Conservation (phyloP, 768 basidiomycete species). For the Pulveroboletus sp. region DNA sequence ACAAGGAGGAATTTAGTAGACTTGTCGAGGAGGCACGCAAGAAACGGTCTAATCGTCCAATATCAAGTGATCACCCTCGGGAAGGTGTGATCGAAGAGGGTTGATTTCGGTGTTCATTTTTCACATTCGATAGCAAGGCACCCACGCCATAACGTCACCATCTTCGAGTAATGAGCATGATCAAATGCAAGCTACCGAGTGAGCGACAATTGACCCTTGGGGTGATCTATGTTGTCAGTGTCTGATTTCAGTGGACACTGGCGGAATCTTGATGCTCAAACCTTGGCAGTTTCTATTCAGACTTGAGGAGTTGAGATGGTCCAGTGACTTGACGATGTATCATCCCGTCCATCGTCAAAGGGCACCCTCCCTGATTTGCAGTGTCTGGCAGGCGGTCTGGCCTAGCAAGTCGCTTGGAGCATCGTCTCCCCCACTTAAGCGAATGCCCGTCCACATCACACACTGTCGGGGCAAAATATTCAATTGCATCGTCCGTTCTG, state of each 20-base stretch:
- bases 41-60: constrained; percentile 26
- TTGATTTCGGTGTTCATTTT: not conserved
- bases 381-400: not conserved
- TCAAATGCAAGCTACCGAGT: not conserved
- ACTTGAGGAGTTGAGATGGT: not conserved
- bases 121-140: not conserved
- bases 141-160: not conserved
- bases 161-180: not conserved
- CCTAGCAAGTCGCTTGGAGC: not conserved
- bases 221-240: constrained; percentile 2
- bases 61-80: not conserved
- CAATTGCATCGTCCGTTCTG: constrained; percentile 19
- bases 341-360: constrained; percentile 2
- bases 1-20: constrained; percentile 32
- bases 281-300: not conserved
- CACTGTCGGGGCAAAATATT: constrained; percentile 7
- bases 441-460: constrained; percentile 7
- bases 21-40: constrained; percentile 34
- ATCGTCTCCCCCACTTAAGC: constrained; percentile 7
- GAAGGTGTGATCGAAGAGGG: constrained; percentile 34
- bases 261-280: not conserved
- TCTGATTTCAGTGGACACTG: not conserved
- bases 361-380: constrained; percentile 2
- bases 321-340: not conserved
- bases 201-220: not conserved